Evolutionary conservation across 192 early-diverging fungal genomes (phyloP), one percentile per base, ranked within the genome.

Genomic region (Diversispora eburnea): DNA sequence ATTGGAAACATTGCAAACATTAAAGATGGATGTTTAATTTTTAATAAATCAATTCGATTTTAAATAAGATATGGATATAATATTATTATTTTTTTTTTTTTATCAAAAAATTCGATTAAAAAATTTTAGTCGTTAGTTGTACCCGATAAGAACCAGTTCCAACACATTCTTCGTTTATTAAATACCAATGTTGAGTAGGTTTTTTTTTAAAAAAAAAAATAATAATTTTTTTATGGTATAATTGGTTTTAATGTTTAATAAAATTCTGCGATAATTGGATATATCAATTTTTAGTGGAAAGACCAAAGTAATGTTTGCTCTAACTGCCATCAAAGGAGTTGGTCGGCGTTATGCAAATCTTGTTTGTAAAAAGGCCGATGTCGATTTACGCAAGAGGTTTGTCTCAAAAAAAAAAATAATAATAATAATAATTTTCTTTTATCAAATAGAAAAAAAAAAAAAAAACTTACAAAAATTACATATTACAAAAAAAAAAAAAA

Each of bases 261-360:
- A 60, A 33, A 10, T 33, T 33, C 25, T 19, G 52, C n/a, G n/a
- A n/a, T n/a, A n/a, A n/a, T n/a, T 19, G 33, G 22, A 61, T 60
- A 46, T 59, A n/a, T 45, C 43, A 13, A 10, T 25, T 46, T 48
- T 42, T 55, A 73, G 72, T 19, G 96, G 96, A 71, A 91, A 92
- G 84, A 86, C 84, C 78, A 98, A 97, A 86, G 88, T 95, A 81
- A 91, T 93, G 90, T 96, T 92, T 87, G 95, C 96, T 76, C 83
- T 98, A 86, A 97, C 94, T 67, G 85, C 89, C 83, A 96, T 98
- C 88, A 94, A 95, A 90, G 97, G 97, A 91, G 92, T 95, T 72
- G 97, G 97, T 91, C 92, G 95, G 77, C 92, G 97, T 80, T 99
- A 96, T 88, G 89, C 97, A 83, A 99, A 97, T 93, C 80, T 99